Conservation (phyloP, 495 filamentous ascomycete genomes). For the Parachaetomium inaequale region DNA sequence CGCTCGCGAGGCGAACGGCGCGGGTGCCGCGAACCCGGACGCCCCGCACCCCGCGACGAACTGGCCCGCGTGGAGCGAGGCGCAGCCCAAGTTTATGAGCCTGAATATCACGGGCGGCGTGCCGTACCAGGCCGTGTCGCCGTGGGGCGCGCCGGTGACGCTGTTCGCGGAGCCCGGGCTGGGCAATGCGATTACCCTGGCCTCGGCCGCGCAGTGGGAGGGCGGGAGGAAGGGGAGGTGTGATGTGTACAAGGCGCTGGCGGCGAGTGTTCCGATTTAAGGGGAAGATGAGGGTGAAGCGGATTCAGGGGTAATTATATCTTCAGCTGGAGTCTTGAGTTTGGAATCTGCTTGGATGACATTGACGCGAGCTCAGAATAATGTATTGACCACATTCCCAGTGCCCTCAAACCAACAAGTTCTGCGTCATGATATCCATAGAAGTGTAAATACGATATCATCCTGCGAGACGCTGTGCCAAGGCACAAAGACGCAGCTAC, state of each 20-base stretch:
- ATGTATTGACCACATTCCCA: too few species aligned
- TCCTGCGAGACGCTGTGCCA: background rate
- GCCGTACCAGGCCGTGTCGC: constrained; percentile 23
- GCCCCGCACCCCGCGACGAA: constrained; percentile 27
- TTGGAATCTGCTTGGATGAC: too few species aligned
- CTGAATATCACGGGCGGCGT: constrained; percentile 54
- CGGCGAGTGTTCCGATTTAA: constrained; percentile 6
- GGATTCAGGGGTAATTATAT: too few species aligned
- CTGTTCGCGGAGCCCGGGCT: constrained; percentile 42
- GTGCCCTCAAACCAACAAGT: too few species aligned
- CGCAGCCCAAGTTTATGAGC: constrained; percentile 43
- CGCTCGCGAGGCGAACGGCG: constrained; percentile 41
- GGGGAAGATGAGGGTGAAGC: background rate
- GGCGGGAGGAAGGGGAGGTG: constrained; percentile 8
- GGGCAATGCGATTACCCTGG: constrained; percentile 44
- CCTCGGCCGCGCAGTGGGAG: background rate
- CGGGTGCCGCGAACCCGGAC: too few species aligned
- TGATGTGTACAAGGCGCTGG: constrained; percentile 8
- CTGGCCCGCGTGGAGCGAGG: constrained; percentile 39
- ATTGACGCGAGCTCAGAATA: too few species aligned
- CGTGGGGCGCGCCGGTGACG: constrained; percentile 32
- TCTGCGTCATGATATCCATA: too few species aligned
- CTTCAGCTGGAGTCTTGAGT: too few species aligned
- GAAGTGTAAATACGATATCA: background rate
- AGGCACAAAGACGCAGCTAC: too few species aligned